These are phyloP conservation scores for Globisporangium alternatum DNA, from an alignment of 352 stramenopile genomes.

Conservation along the genomic window DNA sequence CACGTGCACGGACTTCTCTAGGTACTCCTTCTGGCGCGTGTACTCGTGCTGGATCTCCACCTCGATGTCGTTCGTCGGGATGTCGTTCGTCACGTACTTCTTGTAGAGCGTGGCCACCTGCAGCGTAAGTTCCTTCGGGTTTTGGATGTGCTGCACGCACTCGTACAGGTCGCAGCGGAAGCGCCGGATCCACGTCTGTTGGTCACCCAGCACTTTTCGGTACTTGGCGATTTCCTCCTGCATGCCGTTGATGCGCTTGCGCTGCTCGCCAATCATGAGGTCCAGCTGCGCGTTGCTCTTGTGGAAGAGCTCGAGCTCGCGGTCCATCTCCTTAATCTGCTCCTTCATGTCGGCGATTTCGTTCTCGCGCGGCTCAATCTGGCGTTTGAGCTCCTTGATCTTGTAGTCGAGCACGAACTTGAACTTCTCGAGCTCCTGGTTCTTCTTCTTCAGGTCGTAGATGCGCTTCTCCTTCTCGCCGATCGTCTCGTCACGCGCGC, in stretches of 20 bases:
- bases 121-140: conserved; percentile 71
- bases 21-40: conserved; percentile 88
- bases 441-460: conserved; percentile 95
- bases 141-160: conserved; percentile 72
- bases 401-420: conserved; percentile 97
- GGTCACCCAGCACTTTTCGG: conserved; percentile 53
- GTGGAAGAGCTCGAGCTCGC: conserved; percentile 94
- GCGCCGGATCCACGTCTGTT: conserved; percentile 59
- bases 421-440: conserved; percentile 96
- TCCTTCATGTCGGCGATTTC: conserved; percentile 93
- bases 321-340: conserved; percentile 96
- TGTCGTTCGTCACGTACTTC: conserved; percentile 57
- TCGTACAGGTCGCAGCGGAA: conserved; percentile 88
- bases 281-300: conserved; percentile 92
- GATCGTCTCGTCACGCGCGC: conserved; percentile 93
- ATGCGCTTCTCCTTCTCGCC: conserved; percentile 94
- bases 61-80: conserved; percentile 49
- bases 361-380: conserved; percentile 93
- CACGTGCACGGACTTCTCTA: conserved; percentile 90
- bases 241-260: conserved; percentile 81
- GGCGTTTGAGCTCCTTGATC: conserved; percentile 94
- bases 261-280: conserved; percentile 92
- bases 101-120: conserved; percentile 74
- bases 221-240: conserved; percentile 73
- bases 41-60: conserved; percentile 85